Percentiles rank a stretch among this genome's conserved stretches.
Conservation (phyloP, 163 green algal species). For the Prototheca cutis region DNA sequence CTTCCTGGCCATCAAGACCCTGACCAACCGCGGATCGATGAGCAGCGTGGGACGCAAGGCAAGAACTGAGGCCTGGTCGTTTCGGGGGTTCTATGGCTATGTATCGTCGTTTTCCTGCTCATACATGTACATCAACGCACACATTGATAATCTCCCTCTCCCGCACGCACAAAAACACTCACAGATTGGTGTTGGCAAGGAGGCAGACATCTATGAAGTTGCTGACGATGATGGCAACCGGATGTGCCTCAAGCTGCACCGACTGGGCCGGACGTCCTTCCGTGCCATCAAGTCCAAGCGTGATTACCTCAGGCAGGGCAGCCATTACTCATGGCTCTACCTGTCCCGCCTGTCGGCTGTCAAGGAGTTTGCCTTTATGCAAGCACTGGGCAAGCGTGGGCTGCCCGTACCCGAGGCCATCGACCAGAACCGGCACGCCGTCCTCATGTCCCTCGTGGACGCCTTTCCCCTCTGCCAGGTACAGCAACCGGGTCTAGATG, state of each 20-base stretch:
- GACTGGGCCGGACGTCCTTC: conserved; percentile 94
- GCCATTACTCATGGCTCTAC: conserved; percentile 75
- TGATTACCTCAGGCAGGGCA: conserved; percentile 87
- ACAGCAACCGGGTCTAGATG: no score
- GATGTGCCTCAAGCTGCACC: conserved; percentile 93
- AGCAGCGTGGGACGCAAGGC: conserved; percentile 67
- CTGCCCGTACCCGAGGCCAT: conserved; percentile 86
- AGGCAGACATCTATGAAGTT: conserved; percentile 94
- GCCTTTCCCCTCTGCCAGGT: conserved; percentile 69
- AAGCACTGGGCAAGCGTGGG: conserved; percentile 75
- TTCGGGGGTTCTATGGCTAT: not conserved
- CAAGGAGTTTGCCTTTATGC: conserved; percentile 98
- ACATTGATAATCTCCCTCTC: not conserved
- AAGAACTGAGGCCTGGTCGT: not conserved
- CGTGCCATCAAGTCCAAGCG: conserved; percentile 92
- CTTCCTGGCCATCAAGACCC: conserved; percentile 87
- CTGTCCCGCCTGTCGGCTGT: conserved; percentile 82
- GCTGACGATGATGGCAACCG: conserved; percentile 64
- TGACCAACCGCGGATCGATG: conserved; percentile 74
- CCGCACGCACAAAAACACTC: not conserved
- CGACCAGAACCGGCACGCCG: conserved; percentile 91
- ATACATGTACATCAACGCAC: not conserved
- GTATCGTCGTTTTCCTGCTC: not conserved
- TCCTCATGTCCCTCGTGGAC: conserved; percentile 92
- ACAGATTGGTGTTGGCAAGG: conserved; percentile 94